Conservation (phyloP, 83 land plant genomes). For the Isoetes engelmannii region DNA sequence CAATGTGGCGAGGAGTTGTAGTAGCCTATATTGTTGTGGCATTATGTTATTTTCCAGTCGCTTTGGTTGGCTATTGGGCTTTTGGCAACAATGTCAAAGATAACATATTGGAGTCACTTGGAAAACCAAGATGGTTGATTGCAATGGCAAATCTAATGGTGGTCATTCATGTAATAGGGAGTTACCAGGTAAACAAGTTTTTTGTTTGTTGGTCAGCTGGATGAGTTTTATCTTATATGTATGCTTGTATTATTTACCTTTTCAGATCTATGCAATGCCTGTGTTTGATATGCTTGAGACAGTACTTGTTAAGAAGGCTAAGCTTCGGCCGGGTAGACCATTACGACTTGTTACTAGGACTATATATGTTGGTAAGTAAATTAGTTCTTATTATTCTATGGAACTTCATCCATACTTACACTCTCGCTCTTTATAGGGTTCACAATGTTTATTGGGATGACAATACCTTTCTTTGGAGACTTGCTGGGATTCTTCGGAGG, state of each 20-base stretch:
- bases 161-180: constrained; percentile 83
- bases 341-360: constrained; percentile 53
- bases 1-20: constrained; percentile 90
- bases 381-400: not conserved
- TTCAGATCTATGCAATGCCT: constrained; percentile 86
- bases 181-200: constrained; percentile 64
- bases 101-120: constrained; percentile 49
- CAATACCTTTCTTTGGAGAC: constrained; percentile 70
- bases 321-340: constrained; percentile 32
- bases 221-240: not conserved
- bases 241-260: not conserved
- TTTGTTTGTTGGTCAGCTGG: not conserved
- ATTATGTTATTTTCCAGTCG: constrained; percentile 81
- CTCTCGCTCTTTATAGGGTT: constrained; percentile 26
- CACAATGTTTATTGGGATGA: constrained; percentile 55
- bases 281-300: constrained; percentile 86
- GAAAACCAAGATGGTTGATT: constrained; percentile 69
- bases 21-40: constrained; percentile 77
- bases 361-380: constrained; percentile 56
- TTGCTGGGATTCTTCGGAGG: constrained; percentile 82
- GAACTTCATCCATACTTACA: not conserved
- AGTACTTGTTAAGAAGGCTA: constrained; percentile 44
- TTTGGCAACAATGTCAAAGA: constrained; percentile 63
- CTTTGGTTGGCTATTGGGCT: constrained; percentile 65
- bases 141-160: constrained; percentile 77